Base-by-base conservation (phyloP, 495 filamentous ascomycete genomes). In the Trichodelitschia bisporula region DNA sequence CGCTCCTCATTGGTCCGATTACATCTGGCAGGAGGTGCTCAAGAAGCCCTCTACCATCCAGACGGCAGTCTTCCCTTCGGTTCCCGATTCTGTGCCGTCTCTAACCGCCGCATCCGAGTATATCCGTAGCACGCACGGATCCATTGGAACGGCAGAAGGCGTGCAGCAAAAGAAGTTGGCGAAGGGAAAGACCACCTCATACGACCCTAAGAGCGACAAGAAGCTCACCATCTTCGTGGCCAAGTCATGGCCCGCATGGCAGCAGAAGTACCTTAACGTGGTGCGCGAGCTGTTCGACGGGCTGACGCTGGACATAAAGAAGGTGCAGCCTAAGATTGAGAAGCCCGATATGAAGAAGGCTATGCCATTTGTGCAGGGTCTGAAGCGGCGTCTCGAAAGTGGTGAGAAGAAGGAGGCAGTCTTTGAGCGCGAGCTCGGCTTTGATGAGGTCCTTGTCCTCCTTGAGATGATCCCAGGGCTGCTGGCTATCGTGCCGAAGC, bases 321-420 rank as follows among this genome's bases (percentile, higher is more conserved):
- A 63, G 32, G 54, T 93, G 13, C 77, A 64, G 41, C 62, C 62
- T 30, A 64, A 69, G 42, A 64, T 61, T 41, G 82, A 82, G 55
- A 64, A 86, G 43, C 61, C 64, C 17, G 84, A 93, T 53, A 77
- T 75, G 64, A 97, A 97, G 66, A 79, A 84, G 52, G 84, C 78
- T 16, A 95, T 95, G 86, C 89, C 89, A 3, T 97, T 93, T 43
- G 69, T 95, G 3, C 80, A 95, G 50, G 52, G 44, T 1, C 53
- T 97, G 29, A 93, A 92, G 71, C 72, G 64, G 42, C 62, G 77
- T 13, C 60, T 97, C 15, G 48, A 72, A 26, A 47, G 45, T 14
- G 66, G 62, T 24, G 62, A 68, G 45, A 50, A 58, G 19, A 55
- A 62, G 4, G 54, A 64, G 13, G 55, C 45, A 5, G 80, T 93